These are phyloP conservation scores for Cicer judaicum DNA, from an alignment of 306 rosid species.

Conservation along the genomic window DNA sequence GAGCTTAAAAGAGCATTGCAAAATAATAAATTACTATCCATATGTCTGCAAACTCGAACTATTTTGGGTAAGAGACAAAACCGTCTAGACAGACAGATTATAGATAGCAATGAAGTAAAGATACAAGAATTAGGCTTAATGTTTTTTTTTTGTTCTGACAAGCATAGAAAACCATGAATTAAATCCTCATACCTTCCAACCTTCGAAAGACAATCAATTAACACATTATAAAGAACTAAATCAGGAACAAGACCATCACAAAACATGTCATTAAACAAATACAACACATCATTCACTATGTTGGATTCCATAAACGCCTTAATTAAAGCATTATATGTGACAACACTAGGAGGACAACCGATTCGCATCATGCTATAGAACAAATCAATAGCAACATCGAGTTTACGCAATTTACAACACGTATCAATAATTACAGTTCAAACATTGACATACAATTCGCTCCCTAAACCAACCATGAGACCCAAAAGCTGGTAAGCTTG, in stretches of 20 bases:
- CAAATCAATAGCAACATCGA: conserved; percentile 50
- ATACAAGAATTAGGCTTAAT: conserved; percentile 57
- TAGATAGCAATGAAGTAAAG: conserved; percentile 47
- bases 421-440: conserved; percentile 57
- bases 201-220: conserved; percentile 64
- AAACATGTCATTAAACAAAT: conserved; percentile 49
- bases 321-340: conserved; percentile 63
- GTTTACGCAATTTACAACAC: conserved; percentile 46
- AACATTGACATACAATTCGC: conserved; percentile 40
- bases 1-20: conserved; percentile 63
- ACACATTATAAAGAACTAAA: conserved; percentile 61
- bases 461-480: conserved; percentile 57
- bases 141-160: conserved; percentile 39
- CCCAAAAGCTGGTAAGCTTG: conserved; percentile 63
- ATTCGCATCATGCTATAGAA: conserved; percentile 52
- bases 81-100: conserved; percentile 49
- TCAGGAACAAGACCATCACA: conserved; percentile 54
- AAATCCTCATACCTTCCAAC: conserved; percentile 58
- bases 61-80: conserved; percentile 56
- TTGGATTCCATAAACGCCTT: conserved; percentile 61
- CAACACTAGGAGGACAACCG: conserved; percentile 46
- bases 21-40: conserved; percentile 58
- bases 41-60: conserved; percentile 38
- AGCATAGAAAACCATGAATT: conserved; percentile 44
- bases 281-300: conserved; percentile 51